These are phyloP conservation scores for Nicotiana attenuata DNA, from an alignment of 257 asterid genomes.

Conservation along the genomic window DNA sequence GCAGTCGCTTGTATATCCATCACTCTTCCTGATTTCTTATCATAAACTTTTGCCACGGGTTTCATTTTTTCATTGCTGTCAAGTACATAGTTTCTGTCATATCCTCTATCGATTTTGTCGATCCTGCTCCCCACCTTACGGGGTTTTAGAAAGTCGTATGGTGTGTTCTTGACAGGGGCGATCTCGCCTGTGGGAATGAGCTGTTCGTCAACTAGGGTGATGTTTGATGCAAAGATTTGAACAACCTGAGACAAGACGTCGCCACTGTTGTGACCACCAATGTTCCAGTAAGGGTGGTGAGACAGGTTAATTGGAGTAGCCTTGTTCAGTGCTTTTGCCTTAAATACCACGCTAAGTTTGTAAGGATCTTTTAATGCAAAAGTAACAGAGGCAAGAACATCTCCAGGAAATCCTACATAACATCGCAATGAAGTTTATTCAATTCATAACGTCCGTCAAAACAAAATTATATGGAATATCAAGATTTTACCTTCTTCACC, in stretches of 20 bases:
- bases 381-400: constrained; percentile 6
- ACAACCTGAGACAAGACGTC: neutral
- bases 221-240: constrained; percentile 7
- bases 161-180: neutral
- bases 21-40: constrained; percentile 5
- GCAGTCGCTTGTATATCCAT: neutral
- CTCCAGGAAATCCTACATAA: constrained; percentile 10
- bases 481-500: constrained; percentile 15
- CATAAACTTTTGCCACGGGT: constrained; percentile 4
- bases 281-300: constrained; percentile 21
- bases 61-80: neutral
- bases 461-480: neutral
- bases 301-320: constrained; percentile 12
- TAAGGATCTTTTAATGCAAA: neutral
- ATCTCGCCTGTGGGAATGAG: constrained; percentile 6
- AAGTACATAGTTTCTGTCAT: neutral
- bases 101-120: neutral
- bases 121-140: neutral
- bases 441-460: neutral
- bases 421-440: neutral
- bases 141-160: constrained; percentile 7
- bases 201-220: neutral
- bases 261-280: constrained; percentile 10
- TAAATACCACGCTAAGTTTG: neutral
- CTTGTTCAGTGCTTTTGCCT: constrained; percentile 2